Conservation (phyloP, 805 yeast species). For the Nematodospora valgi region DNA sequence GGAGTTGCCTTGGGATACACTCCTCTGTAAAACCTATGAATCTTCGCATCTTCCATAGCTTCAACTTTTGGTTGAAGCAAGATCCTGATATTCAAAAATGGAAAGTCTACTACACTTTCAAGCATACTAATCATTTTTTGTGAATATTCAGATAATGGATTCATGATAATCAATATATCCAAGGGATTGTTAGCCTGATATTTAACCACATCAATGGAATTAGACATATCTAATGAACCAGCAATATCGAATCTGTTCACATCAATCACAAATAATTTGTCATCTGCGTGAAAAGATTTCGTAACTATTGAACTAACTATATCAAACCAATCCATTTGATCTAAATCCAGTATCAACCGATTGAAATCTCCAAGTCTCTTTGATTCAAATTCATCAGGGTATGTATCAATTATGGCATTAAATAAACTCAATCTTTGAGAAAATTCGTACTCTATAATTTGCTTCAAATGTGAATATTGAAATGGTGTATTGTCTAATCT, state of each 20-base stretch:
- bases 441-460: constrained; percentile 46
- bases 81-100: constrained; percentile 52
- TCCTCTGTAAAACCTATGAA: constrained; percentile 59
- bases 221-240: constrained; percentile 23
- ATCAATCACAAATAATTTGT: constrained; percentile 36
- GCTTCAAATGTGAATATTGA: constrained; percentile 26
- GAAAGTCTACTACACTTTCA: constrained; percentile 36
- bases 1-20: constrained; percentile 32
- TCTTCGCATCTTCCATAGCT: constrained; percentile 36
- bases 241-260: constrained; percentile 47
- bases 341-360: constrained; percentile 1
- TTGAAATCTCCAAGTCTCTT: constrained; percentile 17
- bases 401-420: constrained; percentile 24
- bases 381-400: constrained; percentile 21
- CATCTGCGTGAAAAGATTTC: constrained; percentile 41
- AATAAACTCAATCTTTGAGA: constrained; percentile 38
- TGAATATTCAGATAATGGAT: constrained; percentile 69
- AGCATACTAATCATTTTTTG: constrained; percentile 57
- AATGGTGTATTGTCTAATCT: constrained; percentile 21
- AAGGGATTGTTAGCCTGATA: constrained; percentile 30
- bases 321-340: constrained; percentile 44
- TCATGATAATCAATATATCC: constrained; percentile 58
- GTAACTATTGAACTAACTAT: constrained; percentile 41
- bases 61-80: constrained; percentile 55
- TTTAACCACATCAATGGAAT: constrained; percentile 22